Conservation (phyloP, 768 basidiomycete genomes). For the Cystoderma amianthinum region DNA sequence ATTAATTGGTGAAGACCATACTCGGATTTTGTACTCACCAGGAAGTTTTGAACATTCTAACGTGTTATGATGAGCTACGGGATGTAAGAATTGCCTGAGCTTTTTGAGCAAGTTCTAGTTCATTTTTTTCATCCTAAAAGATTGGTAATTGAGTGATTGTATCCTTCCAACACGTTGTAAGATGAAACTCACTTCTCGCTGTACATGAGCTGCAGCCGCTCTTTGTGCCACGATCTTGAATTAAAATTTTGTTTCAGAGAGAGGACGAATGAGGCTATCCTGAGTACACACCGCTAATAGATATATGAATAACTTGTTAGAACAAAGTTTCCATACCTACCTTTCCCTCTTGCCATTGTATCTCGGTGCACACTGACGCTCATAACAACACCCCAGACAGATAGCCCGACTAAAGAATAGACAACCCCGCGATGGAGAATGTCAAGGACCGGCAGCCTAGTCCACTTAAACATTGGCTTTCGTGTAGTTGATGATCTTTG, state of each 20-base stretch:
- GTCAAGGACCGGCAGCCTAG: constrained; percentile 29
- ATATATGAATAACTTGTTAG: not conserved
- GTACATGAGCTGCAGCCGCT: constrained; percentile 16
- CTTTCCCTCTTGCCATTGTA: constrained; percentile 47
- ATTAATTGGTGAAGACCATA: no score
- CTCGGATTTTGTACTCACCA: no score
- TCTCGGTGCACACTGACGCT: constrained; percentile 47
- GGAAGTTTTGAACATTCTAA: no score
- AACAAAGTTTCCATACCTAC: constrained; percentile 23
- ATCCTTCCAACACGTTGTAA: no score
- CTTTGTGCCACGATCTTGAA: constrained; percentile 24
- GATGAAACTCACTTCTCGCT: constrained; percentile 11
- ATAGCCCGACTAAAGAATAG: constrained; percentile 42
- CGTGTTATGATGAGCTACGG: constrained; percentile 8
- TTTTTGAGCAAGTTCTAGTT: constrained; percentile 31
- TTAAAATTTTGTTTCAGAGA: not conserved
- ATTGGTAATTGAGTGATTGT: no score
- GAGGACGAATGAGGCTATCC: no score
- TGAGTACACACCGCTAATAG: not conserved
- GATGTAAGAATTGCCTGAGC: constrained; percentile 25
- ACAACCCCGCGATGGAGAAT: constrained; percentile 49
- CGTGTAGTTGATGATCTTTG: not conserved
- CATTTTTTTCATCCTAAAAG: constrained; percentile 30
- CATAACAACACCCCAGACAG: constrained; percentile 45
- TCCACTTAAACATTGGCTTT: not conserved